These are phyloP conservation scores for Clohesyomyces aquaticus DNA, from an alignment of 495 filamentous ascomycete genomes.

Conservation along the genomic window DNA sequence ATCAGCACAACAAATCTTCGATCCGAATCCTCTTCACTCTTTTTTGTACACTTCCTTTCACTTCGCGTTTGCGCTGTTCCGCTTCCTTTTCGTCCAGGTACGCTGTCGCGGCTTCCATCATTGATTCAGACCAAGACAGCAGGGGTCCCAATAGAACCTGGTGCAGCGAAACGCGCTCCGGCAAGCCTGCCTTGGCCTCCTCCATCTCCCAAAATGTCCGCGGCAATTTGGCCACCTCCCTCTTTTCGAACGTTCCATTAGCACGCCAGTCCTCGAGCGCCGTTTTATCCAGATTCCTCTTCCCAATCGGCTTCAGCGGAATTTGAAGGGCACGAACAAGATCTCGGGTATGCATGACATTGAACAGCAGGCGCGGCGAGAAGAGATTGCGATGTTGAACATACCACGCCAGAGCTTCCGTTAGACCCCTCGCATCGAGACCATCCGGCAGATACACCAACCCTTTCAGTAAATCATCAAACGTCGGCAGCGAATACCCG, in stretches of 20 bases:
- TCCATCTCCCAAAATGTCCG: not conserved
- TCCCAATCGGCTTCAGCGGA: slow-evolving; percentile 13
- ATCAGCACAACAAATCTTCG: not conserved
- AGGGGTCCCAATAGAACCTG: not conserved
- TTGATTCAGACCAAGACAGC: not conserved
- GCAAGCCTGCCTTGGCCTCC: not conserved
- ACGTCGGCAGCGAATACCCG: slow-evolving; percentile 12
- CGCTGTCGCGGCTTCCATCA: not conserved
- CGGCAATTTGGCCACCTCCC: not conserved
- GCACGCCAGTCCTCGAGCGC: slow-evolving; percentile 8
- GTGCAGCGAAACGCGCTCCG: not conserved
- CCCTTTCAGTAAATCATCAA: slow-evolving; percentile 8
- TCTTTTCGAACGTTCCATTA: slow-evolving; percentile 11
- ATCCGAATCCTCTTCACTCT: not conserved
- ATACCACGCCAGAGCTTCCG: slow-evolving; percentile 19
- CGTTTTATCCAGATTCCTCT: slow-evolving; percentile 12
- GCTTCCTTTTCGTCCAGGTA: not conserved
- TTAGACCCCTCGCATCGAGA: slow-evolving; percentile 14
- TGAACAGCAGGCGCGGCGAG: slow-evolving; percentile 15
- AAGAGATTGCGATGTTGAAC: slow-evolving; percentile 8
- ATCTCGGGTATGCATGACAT: slow-evolving; percentile 19
- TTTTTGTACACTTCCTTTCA: not conserved
- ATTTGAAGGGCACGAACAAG: slow-evolving; percentile 9
- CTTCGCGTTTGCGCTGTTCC: no score
- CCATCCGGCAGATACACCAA: slow-evolving; percentile 16